These are phyloP conservation scores for Purshia tridentata DNA, from an alignment of 306 rosid genomes.

Conservation along the genomic window DNA sequence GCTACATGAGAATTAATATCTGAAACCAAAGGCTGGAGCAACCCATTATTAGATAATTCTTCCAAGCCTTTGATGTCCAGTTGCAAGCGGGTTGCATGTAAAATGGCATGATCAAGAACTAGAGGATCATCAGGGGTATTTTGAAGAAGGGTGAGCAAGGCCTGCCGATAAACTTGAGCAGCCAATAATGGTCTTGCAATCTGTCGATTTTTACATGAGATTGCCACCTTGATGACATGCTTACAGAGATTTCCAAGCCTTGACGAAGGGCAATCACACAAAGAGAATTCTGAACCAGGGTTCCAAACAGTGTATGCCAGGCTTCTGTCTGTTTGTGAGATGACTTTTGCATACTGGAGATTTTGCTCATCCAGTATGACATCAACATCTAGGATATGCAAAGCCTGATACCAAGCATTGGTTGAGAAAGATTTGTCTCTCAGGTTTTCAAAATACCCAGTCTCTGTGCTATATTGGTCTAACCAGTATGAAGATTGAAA, in stretches of 20 bases:
- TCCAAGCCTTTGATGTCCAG: conserved; percentile 64
- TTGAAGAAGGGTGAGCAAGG: conserved; percentile 57
- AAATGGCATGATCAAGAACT: conserved; percentile 61
- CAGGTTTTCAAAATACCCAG: conserved; percentile 56
- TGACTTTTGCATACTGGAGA: conserved; percentile 60
- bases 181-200: conserved; percentile 60
- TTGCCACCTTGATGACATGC: conserved; percentile 74
- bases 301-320: conserved; percentile 63
- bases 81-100: conserved; percentile 54
- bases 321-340: conserved; percentile 63
- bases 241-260: conserved; percentile 71
- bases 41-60: conserved; percentile 58
- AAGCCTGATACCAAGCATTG: conserved; percentile 66
- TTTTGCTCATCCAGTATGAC: conserved; percentile 66
- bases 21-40: conserved; percentile 55
- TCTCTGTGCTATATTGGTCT: conserved; percentile 61
- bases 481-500: conserved; percentile 69
- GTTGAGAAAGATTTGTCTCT: conserved; percentile 46
- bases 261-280: conserved; percentile 78
- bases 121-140: conserved; percentile 67
- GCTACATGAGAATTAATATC: conserved; percentile 52
- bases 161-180: conserved; percentile 63
- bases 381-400: conserved; percentile 64
- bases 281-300: conserved; percentile 77
- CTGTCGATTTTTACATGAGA: conserved; percentile 55